These are phyloP conservation scores for Pestalotiopsis fici DNA, from an alignment of 2,329 filamentous ascomycete species.

Conservation along the genomic window DNA sequence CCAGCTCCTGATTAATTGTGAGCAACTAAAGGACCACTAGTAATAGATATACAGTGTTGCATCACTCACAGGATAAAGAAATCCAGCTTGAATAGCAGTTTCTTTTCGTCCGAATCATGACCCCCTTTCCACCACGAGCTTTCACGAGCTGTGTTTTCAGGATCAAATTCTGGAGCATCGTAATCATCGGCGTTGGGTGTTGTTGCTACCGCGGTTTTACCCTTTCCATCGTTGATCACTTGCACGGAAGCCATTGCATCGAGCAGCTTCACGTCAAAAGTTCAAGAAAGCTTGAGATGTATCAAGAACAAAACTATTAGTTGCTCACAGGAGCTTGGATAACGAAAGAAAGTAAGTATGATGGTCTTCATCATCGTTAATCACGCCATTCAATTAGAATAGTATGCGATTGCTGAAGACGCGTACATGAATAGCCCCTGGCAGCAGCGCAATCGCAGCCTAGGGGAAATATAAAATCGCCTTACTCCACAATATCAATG, in stretches of 20 bases:
- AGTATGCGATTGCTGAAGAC: neutral
- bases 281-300: neutral
- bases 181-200: neutral
- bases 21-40: neutral
- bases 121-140: neutral
- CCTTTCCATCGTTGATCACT: neutral
- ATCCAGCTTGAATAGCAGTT: neutral
- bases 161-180: neutral
- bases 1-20: neutral
- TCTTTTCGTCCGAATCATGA: neutral
- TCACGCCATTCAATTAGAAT: neutral
- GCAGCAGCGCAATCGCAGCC: neutral
- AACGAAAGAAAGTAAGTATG: neutral
- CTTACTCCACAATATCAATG: neutral
- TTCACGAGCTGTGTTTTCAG: neutral
- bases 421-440: neutral
- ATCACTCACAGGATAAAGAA: constrained; percentile 1
- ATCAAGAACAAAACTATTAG: neutral
- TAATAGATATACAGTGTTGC: neutral
- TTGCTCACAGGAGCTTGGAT: neutral
- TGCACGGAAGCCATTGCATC: neutral
- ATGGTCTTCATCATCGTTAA: neutral
- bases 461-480: neutral
- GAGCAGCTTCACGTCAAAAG: too few relatives aligned
- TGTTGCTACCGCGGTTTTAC: neutral